Base-by-base conservation (phyloP, 495 filamentous ascomycete genomes). In the Bathelium albidoporum region DNA sequence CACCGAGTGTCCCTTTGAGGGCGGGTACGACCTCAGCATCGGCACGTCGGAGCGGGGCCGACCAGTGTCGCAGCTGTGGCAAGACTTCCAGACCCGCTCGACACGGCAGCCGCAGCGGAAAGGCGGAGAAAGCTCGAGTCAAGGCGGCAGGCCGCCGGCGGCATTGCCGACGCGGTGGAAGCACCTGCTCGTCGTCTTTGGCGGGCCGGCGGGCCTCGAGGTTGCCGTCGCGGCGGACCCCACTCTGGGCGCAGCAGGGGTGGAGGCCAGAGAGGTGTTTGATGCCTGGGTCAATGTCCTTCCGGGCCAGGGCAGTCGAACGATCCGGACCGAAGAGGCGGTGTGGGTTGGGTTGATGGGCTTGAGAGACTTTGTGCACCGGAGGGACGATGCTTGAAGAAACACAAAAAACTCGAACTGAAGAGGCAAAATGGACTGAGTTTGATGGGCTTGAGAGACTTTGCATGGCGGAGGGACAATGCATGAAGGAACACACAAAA, bases 241-340 rank as follows among this genome's bases (percentile, higher is more conserved):
- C 1, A 79, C 84, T 44, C 72, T 92, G 61, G 20, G 36, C 32
- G 36, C 16, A 2, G 72, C 75, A 28, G 78, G 75, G 11, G 81
- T 81, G 22, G 76, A 81, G 39, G 81, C 82, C 22, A 81, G 77
- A 59, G 83, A 87, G 65, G 69, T 89, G 62, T 93, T 93, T 71
- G 89, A 93, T 72, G 74, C 82, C 59, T 91, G 87, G 88, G 79
- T 93, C 20, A 87, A 93, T 70, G 75, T 89, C 1, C 77, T 85
- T 65, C 87, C 87, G 1, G 83, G 83, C 1, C 87, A 91, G 70
- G 89, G 89, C 1, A 90, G 86, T 69, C 77, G 89, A 66, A 89
- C 85, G 1, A 90, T 91, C 62, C 75, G 87, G 68, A 91, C 87
- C 2, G 89, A 91, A 62, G 89, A 93, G 72, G 88, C 89, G 0